Evolutionary conservation across 345 rosid species (phyloP), one percentile per base, ranked within the genome.

Genomic region (Gossypium mustelinum): DNA sequence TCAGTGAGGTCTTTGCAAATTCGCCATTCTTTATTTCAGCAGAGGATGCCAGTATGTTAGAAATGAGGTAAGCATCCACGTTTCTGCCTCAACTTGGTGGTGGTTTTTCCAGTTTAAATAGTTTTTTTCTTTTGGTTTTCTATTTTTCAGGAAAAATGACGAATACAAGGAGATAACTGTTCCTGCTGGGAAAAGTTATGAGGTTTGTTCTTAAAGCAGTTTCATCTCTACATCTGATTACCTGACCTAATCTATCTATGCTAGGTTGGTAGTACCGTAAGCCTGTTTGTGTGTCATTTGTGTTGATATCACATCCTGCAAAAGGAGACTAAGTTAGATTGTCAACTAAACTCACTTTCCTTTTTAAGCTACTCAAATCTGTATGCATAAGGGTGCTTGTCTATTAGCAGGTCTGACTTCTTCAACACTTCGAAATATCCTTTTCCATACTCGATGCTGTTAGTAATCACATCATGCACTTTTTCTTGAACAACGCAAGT

Each of bases 11-110:
- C 69, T 91, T 94, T 78, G 94, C 85, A 71, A 89, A 94, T 81
- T 80, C 98, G 70, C 98, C 98, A 39, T 94, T 91, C 92, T 89
- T 94, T 83, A 89, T 94, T 80, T 87, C 97, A 70, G 97, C 98
- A 61, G 94, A 86, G 77, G 87, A 83, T 73, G 94, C 94, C 60
- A 97, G 97, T 68, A 81, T 84, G 51, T 63, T 86, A 34, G 90
- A 89, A 62, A 80, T 83, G 71, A 82, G 92, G 97, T 91, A 79
- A 82, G 81, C 82, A 71, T 75, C 64, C 72, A 70, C 68, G 59
- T 47, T 66, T 74, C 72, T 72, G 29, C 73, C 62, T 70, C 75
- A 73, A 48, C 60, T 77, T 69, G 39, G 22, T 61, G 11, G 58
- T 44, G 6, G 50, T 77, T 55, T 64, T 78, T 78, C 74, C 43